A percentile compares a stretch with the other conserved stretches of the same genome.
These are phyloP conservation scores for Hypoxylon sp. DNA, from an alignment of 2,329 filamentous ascomycete genomes.

Conservation along the genomic window DNA sequence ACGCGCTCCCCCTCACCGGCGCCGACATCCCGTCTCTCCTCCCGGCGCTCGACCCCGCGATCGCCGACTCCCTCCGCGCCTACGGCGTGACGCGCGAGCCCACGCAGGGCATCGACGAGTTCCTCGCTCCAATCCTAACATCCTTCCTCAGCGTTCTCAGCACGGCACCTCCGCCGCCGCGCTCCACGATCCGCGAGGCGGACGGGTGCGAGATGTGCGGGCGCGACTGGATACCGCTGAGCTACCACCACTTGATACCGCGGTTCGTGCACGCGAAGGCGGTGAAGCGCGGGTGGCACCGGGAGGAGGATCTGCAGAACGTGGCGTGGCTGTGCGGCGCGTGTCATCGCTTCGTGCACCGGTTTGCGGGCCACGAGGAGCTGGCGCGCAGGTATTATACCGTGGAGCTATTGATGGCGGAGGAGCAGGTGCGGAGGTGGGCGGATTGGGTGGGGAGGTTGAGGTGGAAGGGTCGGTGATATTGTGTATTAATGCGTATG, in stretches of 20 bases:
- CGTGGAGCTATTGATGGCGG: slow-evolving; percentile 77
- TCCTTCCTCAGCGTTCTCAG: slow-evolving; percentile 72
- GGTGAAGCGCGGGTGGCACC: slow-evolving; percentile 84
- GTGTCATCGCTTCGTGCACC: slow-evolving; percentile 87
- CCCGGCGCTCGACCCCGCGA: slow-evolving; percentile 69
- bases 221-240: slow-evolving; percentile 80
- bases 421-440: slow-evolving; percentile 80
- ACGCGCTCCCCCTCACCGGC: slow-evolving; percentile 70
- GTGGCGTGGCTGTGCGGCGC: slow-evolving; percentile 90
- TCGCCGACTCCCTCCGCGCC: slow-evolving; percentile 76
- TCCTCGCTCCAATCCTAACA: slow-evolving; percentile 75
- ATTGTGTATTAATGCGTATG: too few species aligned
- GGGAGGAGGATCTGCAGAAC: slow-evolving; percentile 79
- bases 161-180: slow-evolving; percentile 75
- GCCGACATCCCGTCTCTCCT: slow-evolving; percentile 67
- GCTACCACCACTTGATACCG: slow-evolving; percentile 91
- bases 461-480: slow-evolving; percentile 74
- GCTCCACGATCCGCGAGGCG: slow-evolving; percentile 66
- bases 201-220: slow-evolving; percentile 82
- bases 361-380: slow-evolving; percentile 81
- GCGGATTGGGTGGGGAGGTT: slow-evolving; percentile 80
- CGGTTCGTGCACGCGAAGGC: slow-evolving; percentile 81
- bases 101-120: slow-evolving; percentile 63
- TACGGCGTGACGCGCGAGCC: slow-evolving; percentile 73
- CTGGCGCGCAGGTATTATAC: slow-evolving; percentile 81